These are phyloP conservation scores for Xylaria sp. DNA, from an alignment of 2,329 filamentous ascomycete species.

Conservation along the genomic window DNA sequence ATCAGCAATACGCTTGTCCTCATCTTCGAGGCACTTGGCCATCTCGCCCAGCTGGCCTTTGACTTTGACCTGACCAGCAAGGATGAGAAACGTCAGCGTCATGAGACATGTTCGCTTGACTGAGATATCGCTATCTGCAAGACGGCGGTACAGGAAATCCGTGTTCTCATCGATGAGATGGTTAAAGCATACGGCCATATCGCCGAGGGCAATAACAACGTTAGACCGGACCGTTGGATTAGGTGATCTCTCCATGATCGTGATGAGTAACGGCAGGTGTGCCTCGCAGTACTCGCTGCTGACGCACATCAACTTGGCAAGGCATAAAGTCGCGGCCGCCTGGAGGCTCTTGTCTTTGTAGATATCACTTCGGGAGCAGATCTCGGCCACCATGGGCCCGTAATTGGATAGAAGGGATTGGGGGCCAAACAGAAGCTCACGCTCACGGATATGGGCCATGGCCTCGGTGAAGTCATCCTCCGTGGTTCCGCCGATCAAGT, in stretches of 20 bases:
- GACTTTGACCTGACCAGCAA: constrained; percentile 98
- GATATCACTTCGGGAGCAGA: constrained; percentile 92
- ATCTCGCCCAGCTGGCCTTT: constrained; percentile 98
- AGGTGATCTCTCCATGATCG: constrained; percentile 93
- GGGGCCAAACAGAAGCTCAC: constrained; percentile 81
- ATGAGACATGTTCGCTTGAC: constrained; percentile 98
- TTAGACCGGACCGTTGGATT: constrained; percentile 95
- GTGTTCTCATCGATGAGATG: constrained; percentile 99
- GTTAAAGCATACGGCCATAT: constrained; percentile 99
- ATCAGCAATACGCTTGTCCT: constrained; percentile 93
- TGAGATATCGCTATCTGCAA: constrained; percentile 87
- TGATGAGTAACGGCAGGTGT: constrained; percentile 93
- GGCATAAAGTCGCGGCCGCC: constrained; percentile 89
- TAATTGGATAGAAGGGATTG: constrained; percentile 89
- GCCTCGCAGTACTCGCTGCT: constrained; percentile 95
- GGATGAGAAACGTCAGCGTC: constrained; percentile 96
- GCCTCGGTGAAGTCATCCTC: constrained; percentile 93
- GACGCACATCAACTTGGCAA: constrained; percentile 99
- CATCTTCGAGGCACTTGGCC: constrained; percentile 97
- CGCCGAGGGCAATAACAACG: constrained; percentile 93
- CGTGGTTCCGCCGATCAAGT: constrained; percentile 95
- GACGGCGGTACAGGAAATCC: constrained; percentile 92
- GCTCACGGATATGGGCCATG: constrained; percentile 84
- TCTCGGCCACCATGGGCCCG: constrained; percentile 89
- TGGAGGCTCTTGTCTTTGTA: constrained; percentile 92